Conservation (phyloP, 2,329 filamentous ascomycete species). For the Rhynchosporium agropyri region DNA sequence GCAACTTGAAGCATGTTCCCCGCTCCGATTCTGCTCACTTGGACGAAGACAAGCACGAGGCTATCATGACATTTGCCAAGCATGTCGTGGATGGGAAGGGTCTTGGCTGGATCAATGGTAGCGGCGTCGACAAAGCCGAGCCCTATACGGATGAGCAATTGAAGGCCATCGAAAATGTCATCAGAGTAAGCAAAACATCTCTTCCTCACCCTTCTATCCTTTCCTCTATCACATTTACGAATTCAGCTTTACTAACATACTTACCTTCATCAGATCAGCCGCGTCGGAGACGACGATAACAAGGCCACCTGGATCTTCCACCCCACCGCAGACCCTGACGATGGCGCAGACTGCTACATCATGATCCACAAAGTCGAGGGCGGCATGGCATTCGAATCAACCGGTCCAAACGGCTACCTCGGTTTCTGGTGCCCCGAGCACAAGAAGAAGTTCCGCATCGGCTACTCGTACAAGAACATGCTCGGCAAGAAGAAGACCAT, state of each 20-base stretch:
- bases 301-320: slow-evolving; percentile 5
- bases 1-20: not conserved
- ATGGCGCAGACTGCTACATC: not conserved
- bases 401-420: slow-evolving; percentile 11
- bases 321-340: not conserved
- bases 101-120: not conserved
- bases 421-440: not conserved
- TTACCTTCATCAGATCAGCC: not conserved
- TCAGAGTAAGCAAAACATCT: not conserved
- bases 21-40: not conserved
- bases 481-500: not conserved
- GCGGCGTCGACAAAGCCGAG: not conserved
- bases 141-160: not conserved
- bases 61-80: slow-evolving; percentile 4
- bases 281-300: not conserved
- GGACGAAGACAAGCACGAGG: not conserved
- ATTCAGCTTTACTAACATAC: not conserved
- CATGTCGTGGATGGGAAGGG: not conserved
- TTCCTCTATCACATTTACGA: not conserved
- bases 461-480: not conserved
- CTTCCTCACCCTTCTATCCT: not conserved
- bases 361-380: not conserved
- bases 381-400: not conserved
- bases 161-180: not conserved
- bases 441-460: slow-evolving; percentile 6